Evolutionary conservation across 108 stramenopile genomes (phyloP), one percentile per base, ranked within the genome.

Genomic region (Fistulifera solaris): DNA sequence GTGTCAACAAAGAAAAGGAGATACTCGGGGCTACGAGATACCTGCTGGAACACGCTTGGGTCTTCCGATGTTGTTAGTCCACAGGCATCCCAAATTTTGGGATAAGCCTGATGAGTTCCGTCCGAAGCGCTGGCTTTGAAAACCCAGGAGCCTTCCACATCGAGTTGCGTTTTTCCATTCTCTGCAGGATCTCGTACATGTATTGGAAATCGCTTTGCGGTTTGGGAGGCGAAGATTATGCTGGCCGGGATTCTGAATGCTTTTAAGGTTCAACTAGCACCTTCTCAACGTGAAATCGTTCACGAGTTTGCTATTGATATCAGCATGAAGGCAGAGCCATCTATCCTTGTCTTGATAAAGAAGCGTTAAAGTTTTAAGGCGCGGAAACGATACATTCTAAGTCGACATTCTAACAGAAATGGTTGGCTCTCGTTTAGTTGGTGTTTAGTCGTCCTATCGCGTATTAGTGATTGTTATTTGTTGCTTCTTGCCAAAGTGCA

Each of bases 171-270:
- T 65, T 58, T 84, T 22, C 78, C 83, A 21, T 84, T 84, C 56
- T 73, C 71, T n/a, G 65, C 59, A 40, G 83, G 83, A 27, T 54
- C 49, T 1, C 62, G 79, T 13, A 77, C 66, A 38, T 84, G 83
- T 51, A 73, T 78, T 27, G 83, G 83, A 24, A 62, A 78, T 17
- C 66, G 56, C n/a, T 80, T 84, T 70, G 78, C 76, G 0, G 64
- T 64, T 21, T 63, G 60, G 43, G 83, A 84, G 55, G 78, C 83
- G 2, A 80, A 80, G 61, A 28, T 84, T 1, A 70, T 84, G 26
- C 45, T 84, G 54, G 78, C 78, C 12, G 64, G 64, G 1, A 48
- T 83, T 22, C 54, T 79, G 6, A 51, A 70, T 15, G 65, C 52
- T 21, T 78, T 83, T 8, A 35, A 35, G 31, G 31, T 35, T 3